Conservation (phyloP, 805 yeast species). For the Tetrapisispora iriomotensis region DNA sequence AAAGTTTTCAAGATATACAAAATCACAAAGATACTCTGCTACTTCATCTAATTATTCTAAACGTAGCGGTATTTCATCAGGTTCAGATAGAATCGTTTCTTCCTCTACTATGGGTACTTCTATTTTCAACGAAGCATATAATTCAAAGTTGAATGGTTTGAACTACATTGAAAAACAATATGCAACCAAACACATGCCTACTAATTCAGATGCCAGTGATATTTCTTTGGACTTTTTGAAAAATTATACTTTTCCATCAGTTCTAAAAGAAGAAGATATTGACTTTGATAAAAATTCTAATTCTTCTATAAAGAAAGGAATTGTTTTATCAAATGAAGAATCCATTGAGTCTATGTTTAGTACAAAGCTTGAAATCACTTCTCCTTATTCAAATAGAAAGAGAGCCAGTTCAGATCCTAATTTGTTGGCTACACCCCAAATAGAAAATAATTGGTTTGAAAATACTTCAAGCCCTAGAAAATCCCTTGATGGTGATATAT, state of each 20-base stretch:
- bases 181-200: conserved; percentile 4
- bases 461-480: conserved; percentile 2
- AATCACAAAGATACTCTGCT: not conserved
- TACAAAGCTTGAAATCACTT: not conserved
- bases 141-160: conserved; percentile 8
- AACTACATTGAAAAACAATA: conserved; percentile 12
- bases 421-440: conserved; percentile 11
- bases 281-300: not conserved
- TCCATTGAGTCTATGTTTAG: not conserved
- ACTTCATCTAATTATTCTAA: conserved; percentile 11
- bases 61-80: conserved; percentile 4
- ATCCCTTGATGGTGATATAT: conserved; percentile 19
- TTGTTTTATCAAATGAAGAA: not conserved
- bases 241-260: conserved; percentile 26
- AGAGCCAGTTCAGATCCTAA: conserved; percentile 15
- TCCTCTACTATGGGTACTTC: conserved; percentile 26
- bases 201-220: conserved; percentile 9
- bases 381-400: not conserved
- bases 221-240: conserved; percentile 19
- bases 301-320: not conserved
- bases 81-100: conserved; percentile 19
- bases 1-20: not conserved
- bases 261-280: conserved; percentile 13
- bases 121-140: conserved; percentile 10
- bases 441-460: conserved; percentile 11